phyloP scores from a whole-genome alignment of 805 yeast genomes.

The Cyberlindnera euphorbiae region DNA sequence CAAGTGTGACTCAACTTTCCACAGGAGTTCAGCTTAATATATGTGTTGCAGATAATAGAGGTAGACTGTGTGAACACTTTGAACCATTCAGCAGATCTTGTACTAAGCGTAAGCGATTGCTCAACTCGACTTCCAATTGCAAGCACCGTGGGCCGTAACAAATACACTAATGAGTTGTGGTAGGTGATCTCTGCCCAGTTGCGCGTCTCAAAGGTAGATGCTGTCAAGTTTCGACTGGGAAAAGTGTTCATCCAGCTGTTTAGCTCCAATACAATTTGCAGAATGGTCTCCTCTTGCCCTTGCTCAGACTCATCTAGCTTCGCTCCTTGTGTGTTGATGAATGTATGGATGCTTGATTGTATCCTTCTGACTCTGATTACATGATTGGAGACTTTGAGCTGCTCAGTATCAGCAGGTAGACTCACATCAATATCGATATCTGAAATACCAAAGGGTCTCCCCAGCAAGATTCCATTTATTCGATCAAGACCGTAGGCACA shows the following conservation, averaged over 20 bases:
- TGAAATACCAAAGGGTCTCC: conserved; percentile 34
- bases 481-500: conserved; percentile 33
- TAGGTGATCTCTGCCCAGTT: conserved; percentile 32
- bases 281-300: conserved; percentile 27
- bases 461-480: conserved; percentile 30
- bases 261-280: conserved; percentile 28
- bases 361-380: conserved; percentile 30
- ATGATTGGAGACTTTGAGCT: conserved; percentile 24
- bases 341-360: conserved; percentile 31
- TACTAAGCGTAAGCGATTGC: no score
- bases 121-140: conserved; percentile 19
- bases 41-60: conserved; percentile 27
- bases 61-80: conserved; percentile 30
- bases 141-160: conserved; percentile 29
- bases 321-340: conserved; percentile 28
- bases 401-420: conserved; percentile 9
- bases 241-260: conserved; percentile 31
- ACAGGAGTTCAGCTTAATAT: conserved; percentile 24
- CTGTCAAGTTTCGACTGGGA: conserved; percentile 25
- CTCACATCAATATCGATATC: conserved; percentile 33
- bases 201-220: conserved; percentile 28
- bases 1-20: conserved; percentile 28
- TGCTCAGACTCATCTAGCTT: conserved; percentile 8
- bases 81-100: no score
- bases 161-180: conserved; percentile 29